Conservation (phyloP, 129 eudicot species). For the Arctium lappa region DNA sequence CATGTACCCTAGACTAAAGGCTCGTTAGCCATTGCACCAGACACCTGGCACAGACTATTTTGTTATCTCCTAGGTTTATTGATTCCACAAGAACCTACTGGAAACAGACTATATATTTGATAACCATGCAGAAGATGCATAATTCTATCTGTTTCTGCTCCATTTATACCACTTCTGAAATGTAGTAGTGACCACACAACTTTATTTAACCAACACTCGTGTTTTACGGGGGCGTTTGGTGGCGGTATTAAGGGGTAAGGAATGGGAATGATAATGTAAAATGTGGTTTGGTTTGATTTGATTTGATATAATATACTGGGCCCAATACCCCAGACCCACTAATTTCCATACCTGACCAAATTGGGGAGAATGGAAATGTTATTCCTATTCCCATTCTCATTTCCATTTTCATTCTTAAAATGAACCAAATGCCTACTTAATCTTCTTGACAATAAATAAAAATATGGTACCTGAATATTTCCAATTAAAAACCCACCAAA, state of each 20-base stretch:
- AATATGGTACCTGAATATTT: neutral
- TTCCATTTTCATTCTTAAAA: no score
- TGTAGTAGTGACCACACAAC: neutral
- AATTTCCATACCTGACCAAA: no score
- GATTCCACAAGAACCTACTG: neutral
- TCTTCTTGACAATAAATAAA: neutral
- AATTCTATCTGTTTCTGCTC: neutral
- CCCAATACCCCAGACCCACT: no score
- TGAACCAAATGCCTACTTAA: no score
- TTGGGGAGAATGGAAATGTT: no score
- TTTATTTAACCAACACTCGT: neutral
- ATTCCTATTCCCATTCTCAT: no score
- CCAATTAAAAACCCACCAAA: neutral
- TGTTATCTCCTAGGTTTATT: neutral
- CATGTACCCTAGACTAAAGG: neutral
- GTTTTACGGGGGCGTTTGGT: no score
- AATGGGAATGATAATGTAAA: no score
- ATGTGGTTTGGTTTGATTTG: no score
- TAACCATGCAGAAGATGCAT: constrained; percentile 1
- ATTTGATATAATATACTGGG: no score
- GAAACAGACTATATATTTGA: neutral
- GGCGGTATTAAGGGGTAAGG: no score
- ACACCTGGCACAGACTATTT: neutral
- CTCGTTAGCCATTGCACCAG: neutral
- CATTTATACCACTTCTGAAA: neutral